Percentiles rank a stretch among this genome's conserved stretches.
These are phyloP conservation scores for Chloris gayana DNA, from an alignment of 176 grass and related monocot species.

Conservation along the genomic window DNA sequence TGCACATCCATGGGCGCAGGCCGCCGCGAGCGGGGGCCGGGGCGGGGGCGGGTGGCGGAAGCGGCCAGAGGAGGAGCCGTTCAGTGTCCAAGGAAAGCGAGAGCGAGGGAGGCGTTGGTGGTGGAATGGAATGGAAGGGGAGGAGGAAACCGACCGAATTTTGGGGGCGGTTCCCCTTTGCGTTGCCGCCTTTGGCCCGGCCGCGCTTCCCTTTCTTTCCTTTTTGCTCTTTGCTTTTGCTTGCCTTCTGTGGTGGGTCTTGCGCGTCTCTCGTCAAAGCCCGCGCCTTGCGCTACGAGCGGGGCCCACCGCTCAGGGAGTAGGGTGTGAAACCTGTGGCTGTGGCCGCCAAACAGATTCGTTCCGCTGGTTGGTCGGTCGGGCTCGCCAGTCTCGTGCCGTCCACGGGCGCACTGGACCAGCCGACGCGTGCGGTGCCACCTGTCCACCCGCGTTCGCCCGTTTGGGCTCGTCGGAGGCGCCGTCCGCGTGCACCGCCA, in stretches of 20 bases:
- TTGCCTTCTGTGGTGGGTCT: not conserved
- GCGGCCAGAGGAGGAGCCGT: not conserved
- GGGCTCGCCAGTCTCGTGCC: not conserved
- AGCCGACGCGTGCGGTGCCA: no score
- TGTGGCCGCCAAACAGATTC: not conserved
- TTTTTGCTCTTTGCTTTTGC: not conserved
- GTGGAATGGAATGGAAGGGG: not conserved
- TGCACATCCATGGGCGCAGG: conserved; percentile 24
- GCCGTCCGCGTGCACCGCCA: no score
- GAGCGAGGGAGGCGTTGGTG: not conserved
- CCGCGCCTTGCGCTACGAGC: not conserved
- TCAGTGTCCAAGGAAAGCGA: no score
- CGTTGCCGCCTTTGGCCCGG: not conserved
- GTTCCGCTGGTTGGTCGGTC: no score
- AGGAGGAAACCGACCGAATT: not conserved
- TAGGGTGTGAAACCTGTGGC: not conserved
- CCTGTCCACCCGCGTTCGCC: no score
- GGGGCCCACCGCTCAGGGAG: not conserved
- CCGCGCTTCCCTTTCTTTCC: not conserved
- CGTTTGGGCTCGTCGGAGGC: no score
- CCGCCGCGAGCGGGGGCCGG: no score
- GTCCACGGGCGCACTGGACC: not conserved
- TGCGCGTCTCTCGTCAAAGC: not conserved
- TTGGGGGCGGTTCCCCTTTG: not conserved
- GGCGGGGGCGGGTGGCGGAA: not conserved